phyloP scores from a whole-genome alignment of 2,329 filamentous ascomycete genomes.

The Calonectria pseudoreteaudii region DNA sequence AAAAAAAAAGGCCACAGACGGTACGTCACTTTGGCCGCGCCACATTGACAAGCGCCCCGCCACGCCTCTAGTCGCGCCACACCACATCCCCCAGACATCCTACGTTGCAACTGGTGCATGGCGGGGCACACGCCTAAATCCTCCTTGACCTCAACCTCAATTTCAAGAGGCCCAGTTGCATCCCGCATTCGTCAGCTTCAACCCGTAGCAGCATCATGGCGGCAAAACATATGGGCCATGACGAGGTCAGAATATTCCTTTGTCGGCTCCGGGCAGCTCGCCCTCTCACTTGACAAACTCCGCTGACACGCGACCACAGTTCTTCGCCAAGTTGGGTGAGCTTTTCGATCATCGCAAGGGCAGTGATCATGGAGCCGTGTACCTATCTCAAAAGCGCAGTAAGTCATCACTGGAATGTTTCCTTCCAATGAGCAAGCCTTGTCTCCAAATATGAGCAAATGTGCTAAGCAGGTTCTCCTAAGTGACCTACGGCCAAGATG shows the following conservation, averaged over 20 bases:
- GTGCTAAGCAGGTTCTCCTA: conserved; percentile 22
- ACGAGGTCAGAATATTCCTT: conserved; percentile 36
- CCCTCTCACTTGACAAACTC: background rate
- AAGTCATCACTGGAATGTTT: conserved; percentile 43
- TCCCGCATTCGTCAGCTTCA: conserved; percentile 4
- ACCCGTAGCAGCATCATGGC: conserved; percentile 33
- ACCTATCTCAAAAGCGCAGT: conserved; percentile 83
- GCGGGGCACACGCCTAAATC: conserved; percentile 38
- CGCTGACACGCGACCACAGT: conserved; percentile 60
- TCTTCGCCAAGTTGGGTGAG: conserved; percentile 76
- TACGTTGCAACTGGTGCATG: conserved; percentile 20
- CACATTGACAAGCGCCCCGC: background rate
- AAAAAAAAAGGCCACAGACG: conserved; percentile 14
- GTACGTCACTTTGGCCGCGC: conserved; percentile 17
- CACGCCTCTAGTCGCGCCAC: conserved; percentile 26
- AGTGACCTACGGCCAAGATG: conserved; percentile 60
- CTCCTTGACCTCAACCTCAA: conserved; percentile 31
- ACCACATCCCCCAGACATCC: background rate
- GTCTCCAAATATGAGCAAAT: background rate
- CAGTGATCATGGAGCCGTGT: conserved; percentile 79
- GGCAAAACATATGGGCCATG: conserved; percentile 39
- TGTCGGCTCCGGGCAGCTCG: background rate
- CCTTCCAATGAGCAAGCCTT: background rate
- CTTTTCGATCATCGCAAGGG: conserved; percentile 76
- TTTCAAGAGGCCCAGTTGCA: conserved; percentile 19